Base-by-base conservation (phyloP, 805 yeast species). In the Candida pseudoglaebosa region DNA sequence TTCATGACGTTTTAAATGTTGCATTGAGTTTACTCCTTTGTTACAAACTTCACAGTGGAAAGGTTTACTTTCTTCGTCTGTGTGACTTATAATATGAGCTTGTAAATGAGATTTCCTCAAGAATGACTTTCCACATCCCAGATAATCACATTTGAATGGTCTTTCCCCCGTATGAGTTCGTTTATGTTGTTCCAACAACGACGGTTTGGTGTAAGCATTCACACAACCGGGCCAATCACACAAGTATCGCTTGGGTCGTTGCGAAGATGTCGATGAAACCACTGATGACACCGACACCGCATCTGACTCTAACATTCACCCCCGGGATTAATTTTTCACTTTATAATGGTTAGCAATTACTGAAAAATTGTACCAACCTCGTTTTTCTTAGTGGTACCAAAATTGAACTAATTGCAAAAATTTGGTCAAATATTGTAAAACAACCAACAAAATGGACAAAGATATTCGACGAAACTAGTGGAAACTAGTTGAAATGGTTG, bases 1-100 rank as follows among this genome's bases (percentile, higher is more conserved):
- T 60, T 82, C 88, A 57, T 93, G 99, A 38, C 96, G 72, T 44
- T 73, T 77, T 40, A 88, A 66, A 53, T 90, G 97, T 61, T 93
- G 98, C 37, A 57, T 58, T 0, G 95, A 74, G 37, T 80, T 82
- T 37, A 85, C 82, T 3, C 96, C 95, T 58, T 88, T 89, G 1
- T 82, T 81, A 56, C 99, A 93, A 1, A 71, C 56, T 0, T 78
- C 58, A 53, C 98, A 90, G 30, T 71, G 75, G 53, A 73, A 80
- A 0, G 95, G 95, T 50, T 84, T 85, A 3, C 71, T 75, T 1
- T 65, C 70, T 17, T 58, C 61, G 2, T 43, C 43, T 5, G 66
- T 51, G 54, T 90, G 96, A 14, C 87, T 77, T 17, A 83, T 57
- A 38, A 67, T 45, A 56, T 89, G 97, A 12, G 93, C 87, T 38